phyloP scores from a whole-genome alignment of 140 eudicot species.

The Senecio squalidus region DNA sequence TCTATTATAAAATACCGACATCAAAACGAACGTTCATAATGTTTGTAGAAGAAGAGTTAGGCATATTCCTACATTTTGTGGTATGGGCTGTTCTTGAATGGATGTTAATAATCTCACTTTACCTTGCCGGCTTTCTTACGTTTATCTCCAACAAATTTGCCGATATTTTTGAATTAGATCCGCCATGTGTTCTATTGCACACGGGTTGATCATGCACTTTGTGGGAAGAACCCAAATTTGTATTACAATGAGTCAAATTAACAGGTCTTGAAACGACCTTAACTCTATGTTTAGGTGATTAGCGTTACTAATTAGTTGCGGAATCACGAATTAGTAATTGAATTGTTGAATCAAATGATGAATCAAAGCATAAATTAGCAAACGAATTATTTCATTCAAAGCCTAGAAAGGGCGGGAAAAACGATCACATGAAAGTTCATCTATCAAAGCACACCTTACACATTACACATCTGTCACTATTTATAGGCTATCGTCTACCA shows the following conservation, averaged over 20 bases:
- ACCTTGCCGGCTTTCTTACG: conserved; percentile 56
- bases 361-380: too few species aligned
- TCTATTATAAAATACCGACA: conserved; percentile 13
- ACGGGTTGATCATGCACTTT: conserved; percentile 65
- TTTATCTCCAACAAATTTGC: conserved; percentile 57
- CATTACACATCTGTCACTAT: too few species aligned
- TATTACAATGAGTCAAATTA: conserved; percentile 66
- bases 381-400: too few species aligned
- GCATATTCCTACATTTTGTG: conserved; percentile 53
- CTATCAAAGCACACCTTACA: too few species aligned
- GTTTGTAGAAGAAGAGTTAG: conserved; percentile 53
- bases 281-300: too few species aligned
- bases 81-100: conserved; percentile 71
- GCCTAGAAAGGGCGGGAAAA: too few species aligned
- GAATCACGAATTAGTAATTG: too few species aligned
- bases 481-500: too few species aligned
- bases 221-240: conserved; percentile 31
- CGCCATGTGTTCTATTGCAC: conserved; percentile 85
- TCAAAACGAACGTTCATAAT: conserved; percentile 33
- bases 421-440: too few species aligned
- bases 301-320: too few species aligned
- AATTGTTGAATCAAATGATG: too few species aligned
- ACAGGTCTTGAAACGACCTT: too few species aligned
- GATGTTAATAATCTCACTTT: conserved; percentile 53
- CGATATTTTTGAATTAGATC: conserved; percentile 41